Evolutionary conservation across 1,284 basidiomycete species (phyloP), one percentile per base, ranked within the genome.

Genomic region (Ustanciosporium gigantosporum): DNA sequence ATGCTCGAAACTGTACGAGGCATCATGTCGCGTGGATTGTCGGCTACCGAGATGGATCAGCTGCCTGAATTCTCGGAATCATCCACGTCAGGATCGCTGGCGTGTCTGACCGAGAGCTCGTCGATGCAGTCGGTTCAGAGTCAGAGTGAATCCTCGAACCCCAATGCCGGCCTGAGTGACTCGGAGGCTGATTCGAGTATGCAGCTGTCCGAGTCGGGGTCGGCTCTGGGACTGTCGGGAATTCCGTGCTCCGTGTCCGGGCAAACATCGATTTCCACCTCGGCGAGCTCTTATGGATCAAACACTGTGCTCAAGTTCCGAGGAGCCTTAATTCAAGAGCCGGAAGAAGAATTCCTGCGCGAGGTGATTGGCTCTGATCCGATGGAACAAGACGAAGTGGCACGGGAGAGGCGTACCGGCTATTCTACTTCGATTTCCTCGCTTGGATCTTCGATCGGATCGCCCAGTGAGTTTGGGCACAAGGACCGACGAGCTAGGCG

Each of bases 291-390:
- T 20, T 40, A 46, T n/a, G 31, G 34, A 4, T 39, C 46, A 16
- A 24, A 29, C 11, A 45, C 44, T 9, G 66, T 66, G 25, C 55
- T 74, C 11, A 41, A 59, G 13, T 51, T 76, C 15, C 66, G 74
- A 13, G 74, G 74, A 16, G 66, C 74, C 3, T 46, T 76, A 47
- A 74, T 76, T 31, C 70, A 74, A 31, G 74, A 76, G 44, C 53
- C 62, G 3, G 69, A 72, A 31, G 46, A 59, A 16, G 65, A 68
- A 13, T 76, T 76, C 31, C 51, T 76, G 47, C 37, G 49, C n/a
- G 65, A 69, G 27, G 66, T 76, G 15, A 14, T 74, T 15, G 50
- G 31, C 4, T 46, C 55, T 1, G 73, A 66, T 16, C 37, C 56
- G 16, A 15, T 49, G 6, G 52, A 60, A 36, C 44, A 41, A 31